These are phyloP conservation scores for Trichoderma polysporum DNA, from an alignment of 2,329 filamentous ascomycete genomes.

Conservation along the genomic window DNA sequence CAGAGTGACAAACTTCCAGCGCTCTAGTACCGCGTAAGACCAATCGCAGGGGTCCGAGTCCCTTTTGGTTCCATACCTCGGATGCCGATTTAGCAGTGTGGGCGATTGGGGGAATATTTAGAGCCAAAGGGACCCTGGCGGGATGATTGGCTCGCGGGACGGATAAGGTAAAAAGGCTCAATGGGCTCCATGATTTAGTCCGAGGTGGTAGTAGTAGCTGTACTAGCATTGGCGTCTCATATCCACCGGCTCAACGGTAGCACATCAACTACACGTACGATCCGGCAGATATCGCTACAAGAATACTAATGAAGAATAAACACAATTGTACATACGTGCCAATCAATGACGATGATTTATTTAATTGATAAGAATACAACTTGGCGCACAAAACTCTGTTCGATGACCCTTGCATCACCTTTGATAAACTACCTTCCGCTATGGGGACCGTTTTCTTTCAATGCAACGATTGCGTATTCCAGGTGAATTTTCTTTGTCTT, in stretches of 20 bases:
- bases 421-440: not conserved
- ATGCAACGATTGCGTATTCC: not conserved
- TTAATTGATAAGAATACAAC: not conserved
- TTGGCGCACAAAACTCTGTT: not conserved
- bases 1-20: slow-evolving; percentile 2
- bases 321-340: not conserved
- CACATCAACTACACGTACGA: not conserved
- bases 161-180: slow-evolving; percentile 12
- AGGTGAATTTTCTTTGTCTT: not conserved
- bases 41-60: not conserved
- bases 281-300: not conserved
- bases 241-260: not conserved
- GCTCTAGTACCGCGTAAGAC: slow-evolving; percentile 6
- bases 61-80: slow-evolving; percentile 10
- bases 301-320: not conserved
- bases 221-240: not conserved
- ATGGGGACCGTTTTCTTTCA: not conserved
- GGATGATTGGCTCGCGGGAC: slow-evolving; percentile 5
- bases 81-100: not conserved
- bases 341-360: not conserved
- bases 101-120: slow-evolving; percentile 7
- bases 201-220: not conserved
- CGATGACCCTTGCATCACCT: not conserved
- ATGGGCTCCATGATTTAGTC: slow-evolving; percentile 7
- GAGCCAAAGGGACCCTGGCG: not conserved